phyloP scores from a whole-genome alignment of 345 rosid genomes.

The Pistacia integerrima region DNA sequence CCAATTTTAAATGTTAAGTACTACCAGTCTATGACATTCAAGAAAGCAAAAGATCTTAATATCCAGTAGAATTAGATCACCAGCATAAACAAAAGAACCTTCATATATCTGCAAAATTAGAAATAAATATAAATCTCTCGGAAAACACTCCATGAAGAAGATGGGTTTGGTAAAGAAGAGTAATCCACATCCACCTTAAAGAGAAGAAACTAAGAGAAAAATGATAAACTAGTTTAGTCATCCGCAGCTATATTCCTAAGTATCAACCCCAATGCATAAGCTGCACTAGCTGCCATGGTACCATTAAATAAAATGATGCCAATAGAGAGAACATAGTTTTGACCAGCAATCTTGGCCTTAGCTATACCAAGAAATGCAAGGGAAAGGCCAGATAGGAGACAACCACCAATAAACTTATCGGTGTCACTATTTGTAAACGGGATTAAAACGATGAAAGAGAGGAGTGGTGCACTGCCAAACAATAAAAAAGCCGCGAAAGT shows the following conservation, averaged over 20 bases:
- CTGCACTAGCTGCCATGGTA: conserved; percentile 39
- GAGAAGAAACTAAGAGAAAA: too few relatives aligned
- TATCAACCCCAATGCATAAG: conserved; percentile 39
- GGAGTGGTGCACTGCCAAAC: conserved; percentile 46
- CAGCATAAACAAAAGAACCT: too few relatives aligned
- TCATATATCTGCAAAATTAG: too few relatives aligned
- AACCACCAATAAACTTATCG: conserved; percentile 38
- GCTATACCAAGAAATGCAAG: conserved; percentile 41
- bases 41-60: too few relatives aligned
- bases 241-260: conserved; percentile 33
- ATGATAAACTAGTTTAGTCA: background rate
- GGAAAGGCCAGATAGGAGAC: conserved; percentile 38
- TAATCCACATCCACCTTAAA: too few relatives aligned
- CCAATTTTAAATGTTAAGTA: too few relatives aligned
- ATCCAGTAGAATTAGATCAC: too few relatives aligned
- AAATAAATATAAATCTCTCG: too few relatives aligned
- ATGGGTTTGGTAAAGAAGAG: too few relatives aligned
- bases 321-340: conserved; percentile 25
- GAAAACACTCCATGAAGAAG: too few relatives aligned
- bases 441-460: conserved; percentile 43
- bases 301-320: conserved; percentile 30
- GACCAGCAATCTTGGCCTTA: conserved; percentile 40
- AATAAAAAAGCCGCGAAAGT: conserved; percentile 33
- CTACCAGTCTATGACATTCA: too few relatives aligned
- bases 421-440: conserved; percentile 36